phyloP scores from a whole-genome alignment of 768 basidiomycete genomes.

The Coprinopsis strossmayeri region DNA sequence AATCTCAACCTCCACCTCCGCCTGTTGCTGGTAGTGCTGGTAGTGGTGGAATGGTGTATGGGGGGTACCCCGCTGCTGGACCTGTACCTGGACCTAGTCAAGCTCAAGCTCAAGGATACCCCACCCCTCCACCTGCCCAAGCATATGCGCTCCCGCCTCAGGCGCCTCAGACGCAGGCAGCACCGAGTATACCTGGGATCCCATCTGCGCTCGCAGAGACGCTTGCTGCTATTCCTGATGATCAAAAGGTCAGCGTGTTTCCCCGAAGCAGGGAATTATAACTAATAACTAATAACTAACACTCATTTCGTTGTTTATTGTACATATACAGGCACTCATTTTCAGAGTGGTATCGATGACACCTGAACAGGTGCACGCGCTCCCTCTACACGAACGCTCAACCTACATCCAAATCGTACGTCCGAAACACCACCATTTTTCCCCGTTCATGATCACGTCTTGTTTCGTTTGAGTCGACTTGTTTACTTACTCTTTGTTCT shows the following conservation, averaged over 20 bases:
- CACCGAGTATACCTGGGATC: too few relatives aligned
- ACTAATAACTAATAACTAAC: too few relatives aligned
- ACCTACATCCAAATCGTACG: constrained; percentile 81
- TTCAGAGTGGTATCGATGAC: constrained; percentile 79
- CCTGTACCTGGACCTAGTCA: constrained; percentile 15
- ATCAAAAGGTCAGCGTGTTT: constrained; percentile 74
- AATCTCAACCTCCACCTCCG: too few relatives aligned
- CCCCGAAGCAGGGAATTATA: too few relatives aligned
- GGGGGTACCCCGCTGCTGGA: too few relatives aligned
- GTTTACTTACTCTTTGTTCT: constrained; percentile 5
- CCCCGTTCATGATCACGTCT: not conserved
- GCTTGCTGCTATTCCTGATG: constrained; percentile 56
- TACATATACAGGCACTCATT: constrained; percentile 51
- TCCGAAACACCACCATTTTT: constrained; percentile 13
- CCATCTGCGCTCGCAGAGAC: constrained; percentile 27
- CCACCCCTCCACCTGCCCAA: constrained; percentile 14
- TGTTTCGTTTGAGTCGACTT: not conserved
- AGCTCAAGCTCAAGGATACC: constrained; percentile 5
- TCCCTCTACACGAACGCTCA: constrained; percentile 68
- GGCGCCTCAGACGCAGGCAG: too few relatives aligned
- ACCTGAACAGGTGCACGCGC: constrained; percentile 70
- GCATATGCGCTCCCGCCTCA: too few relatives aligned
- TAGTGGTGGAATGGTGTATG: too few relatives aligned
- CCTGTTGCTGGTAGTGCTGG: too few relatives aligned
- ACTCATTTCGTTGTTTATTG: too few relatives aligned